Evolutionary conservation across 805 yeast genomes (phyloP), one percentile per base, ranked within the genome.

Genomic region (Hanseniaspora mollemarum): DNA sequence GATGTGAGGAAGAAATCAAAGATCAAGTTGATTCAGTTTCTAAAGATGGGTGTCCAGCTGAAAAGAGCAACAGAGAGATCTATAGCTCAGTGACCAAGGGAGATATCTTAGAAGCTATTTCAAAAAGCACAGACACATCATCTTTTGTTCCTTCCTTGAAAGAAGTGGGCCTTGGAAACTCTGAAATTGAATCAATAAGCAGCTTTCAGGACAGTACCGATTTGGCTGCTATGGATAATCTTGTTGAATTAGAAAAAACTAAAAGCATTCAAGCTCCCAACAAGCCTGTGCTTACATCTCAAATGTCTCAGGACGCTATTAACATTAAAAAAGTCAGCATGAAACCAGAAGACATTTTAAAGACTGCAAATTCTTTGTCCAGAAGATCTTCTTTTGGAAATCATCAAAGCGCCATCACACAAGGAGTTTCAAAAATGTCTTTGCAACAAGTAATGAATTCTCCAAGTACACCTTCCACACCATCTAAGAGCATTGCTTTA

Each of bases 371-470:
- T 10, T 49, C 59, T 1, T 56, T 62, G 1, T 62, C 67, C 3
- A 56, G 66, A 37, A 63, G 58, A 39, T 54, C 64, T 2, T 62
- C 67, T 1, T 51, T 60, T 7, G 56, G 57, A 18, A 54, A 50
- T 10, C 33, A 49, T 1, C 60, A 59, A 38, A 56, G n/a, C 13
- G 8, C 16, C 10, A 39, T n/a, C 26, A 26, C 8, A 12, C 29
- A 21, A 21, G 9, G 3, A 24, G 3, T 18, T 38, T 22, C n/a
- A n/a, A 36, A 36, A n/a, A 6, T 19, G 8, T 18, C 43, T 9
- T 12, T 29, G 7, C n/a, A 6, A 22, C 39, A 39, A 13, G 18
- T 41, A 35, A 36, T 22, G 12, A 42, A 31, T 21, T 15, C 51
- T 21, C n/a, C 7, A 28, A 12, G 31, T 28, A 12, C 31, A 8